Conservation (phyloP, 176 grass and related monocot genomes). For the Phyllostachys edulis region DNA sequence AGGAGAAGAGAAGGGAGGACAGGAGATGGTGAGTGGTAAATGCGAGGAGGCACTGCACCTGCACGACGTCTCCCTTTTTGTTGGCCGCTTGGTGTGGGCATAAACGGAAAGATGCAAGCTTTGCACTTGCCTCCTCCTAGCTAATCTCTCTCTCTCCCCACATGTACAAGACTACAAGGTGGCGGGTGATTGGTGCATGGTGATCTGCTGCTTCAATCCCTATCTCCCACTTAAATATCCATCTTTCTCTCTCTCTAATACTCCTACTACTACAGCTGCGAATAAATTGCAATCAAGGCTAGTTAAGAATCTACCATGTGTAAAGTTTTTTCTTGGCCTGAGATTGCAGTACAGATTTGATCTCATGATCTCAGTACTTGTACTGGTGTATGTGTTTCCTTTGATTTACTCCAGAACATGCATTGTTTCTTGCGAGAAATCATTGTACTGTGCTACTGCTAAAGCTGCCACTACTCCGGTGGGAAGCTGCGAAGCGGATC, state of each 20-base stretch:
- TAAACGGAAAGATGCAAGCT: constrained; percentile 35
- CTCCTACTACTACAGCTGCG: background rate
- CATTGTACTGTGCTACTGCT: background rate
- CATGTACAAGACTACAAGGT: background rate
- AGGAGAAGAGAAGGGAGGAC: background rate
- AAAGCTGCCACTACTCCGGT: too few species aligned
- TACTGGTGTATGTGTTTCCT: background rate
- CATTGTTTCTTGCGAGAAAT: background rate
- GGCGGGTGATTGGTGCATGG: background rate
- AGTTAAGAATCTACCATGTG: background rate
- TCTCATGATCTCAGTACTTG: background rate
- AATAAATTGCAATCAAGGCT: background rate
- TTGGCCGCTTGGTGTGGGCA: constrained; percentile 29
- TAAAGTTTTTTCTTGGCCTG: background rate
- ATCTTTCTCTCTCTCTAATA: background rate
- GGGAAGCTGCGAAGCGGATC: too few species aligned
- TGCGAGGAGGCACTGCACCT: background rate
- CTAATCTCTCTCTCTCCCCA: background rate
- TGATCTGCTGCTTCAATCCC: background rate
- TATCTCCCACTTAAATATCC: background rate
- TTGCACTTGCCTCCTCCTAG: background rate
- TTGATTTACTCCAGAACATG: background rate
- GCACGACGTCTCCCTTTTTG: constrained; percentile 20
- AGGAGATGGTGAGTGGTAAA: constrained; percentile 15
- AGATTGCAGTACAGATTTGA: background rate